These are phyloP conservation scores for Coemansia sp. DNA, from an alignment of 192 early-diverging fungal genomes.

Conservation along the genomic window DNA sequence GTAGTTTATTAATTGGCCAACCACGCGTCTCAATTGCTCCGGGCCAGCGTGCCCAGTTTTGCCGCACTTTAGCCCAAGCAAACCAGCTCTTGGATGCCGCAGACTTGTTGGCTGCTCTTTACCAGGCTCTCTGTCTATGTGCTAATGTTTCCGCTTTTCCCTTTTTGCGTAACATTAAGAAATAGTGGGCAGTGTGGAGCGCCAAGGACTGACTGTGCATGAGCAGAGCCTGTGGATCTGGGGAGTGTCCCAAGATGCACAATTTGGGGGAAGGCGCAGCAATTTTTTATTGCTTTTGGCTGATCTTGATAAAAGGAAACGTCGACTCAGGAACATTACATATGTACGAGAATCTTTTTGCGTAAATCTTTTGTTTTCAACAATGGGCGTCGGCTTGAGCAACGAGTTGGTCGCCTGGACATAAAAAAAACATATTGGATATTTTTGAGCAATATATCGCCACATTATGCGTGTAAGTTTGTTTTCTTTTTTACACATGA, in stretches of 20 bases:
- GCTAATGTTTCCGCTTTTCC: background rate
- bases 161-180: background rate
- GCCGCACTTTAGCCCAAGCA: background rate
- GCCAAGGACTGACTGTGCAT: background rate
- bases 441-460: no score
- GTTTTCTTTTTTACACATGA: background rate
- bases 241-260: no score
- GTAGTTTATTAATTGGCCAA: background rate
- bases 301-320: no score
- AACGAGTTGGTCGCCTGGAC: no score
- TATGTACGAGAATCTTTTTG: background rate
- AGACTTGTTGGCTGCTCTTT: background rate
- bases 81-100: no score
- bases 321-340: background rate
- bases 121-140: background rate
- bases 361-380: background rate
- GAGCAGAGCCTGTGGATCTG: no score
- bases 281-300: background rate
- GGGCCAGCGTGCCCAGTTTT: background rate
- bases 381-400: background rate
- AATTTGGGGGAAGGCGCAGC: no score
- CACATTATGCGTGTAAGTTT: background rate
- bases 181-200: background rate
- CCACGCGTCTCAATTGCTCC: background rate
- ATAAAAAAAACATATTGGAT: background rate